Conservation (phyloP, 805 yeast species). For the Sugiyamaella lignohabitans region DNA sequence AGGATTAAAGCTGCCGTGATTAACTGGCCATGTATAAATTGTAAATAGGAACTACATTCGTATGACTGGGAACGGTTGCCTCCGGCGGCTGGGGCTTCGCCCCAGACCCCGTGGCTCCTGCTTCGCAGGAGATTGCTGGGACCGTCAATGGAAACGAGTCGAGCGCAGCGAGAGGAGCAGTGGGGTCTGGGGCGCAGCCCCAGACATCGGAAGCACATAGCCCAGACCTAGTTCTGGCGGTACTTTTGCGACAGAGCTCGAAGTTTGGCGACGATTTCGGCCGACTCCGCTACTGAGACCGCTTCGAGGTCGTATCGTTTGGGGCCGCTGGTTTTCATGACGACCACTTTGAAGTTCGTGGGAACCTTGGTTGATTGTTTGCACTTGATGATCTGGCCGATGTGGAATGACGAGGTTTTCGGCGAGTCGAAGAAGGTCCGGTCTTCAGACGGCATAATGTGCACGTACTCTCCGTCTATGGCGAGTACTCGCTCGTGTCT, state of each 20-base stretch:
- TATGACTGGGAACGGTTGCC: background rate
- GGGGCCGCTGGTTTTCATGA: constrained; percentile 58
- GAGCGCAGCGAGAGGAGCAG: background rate
- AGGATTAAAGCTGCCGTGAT: constrained; percentile 42
- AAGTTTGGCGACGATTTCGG: constrained; percentile 70
- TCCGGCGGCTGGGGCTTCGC: background rate
- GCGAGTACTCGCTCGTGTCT: constrained; percentile 78
- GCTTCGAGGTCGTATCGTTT: constrained; percentile 89
- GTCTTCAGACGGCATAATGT: constrained; percentile 80
- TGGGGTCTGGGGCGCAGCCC: background rate
- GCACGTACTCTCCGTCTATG: constrained; percentile 90
- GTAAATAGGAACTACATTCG: background rate
- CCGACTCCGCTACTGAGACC: constrained; percentile 48
- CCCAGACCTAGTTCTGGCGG: constrained; percentile 1
- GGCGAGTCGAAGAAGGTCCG: constrained; percentile 62
- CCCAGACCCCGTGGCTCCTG: background rate
- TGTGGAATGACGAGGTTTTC: constrained; percentile 82
- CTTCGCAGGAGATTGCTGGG: background rate
- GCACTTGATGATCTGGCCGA: constrained; percentile 65
- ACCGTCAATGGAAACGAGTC: background rate
- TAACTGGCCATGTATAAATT: background rate
- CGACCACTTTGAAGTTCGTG: constrained; percentile 72
- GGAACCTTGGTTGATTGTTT: constrained; percentile 75
- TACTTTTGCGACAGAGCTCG: constrained; percentile 52
- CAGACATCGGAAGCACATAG: background rate